These are phyloP conservation scores for Solanum medicagineum DNA, from an alignment of 257 asterid genomes.

Conservation along the genomic window DNA sequence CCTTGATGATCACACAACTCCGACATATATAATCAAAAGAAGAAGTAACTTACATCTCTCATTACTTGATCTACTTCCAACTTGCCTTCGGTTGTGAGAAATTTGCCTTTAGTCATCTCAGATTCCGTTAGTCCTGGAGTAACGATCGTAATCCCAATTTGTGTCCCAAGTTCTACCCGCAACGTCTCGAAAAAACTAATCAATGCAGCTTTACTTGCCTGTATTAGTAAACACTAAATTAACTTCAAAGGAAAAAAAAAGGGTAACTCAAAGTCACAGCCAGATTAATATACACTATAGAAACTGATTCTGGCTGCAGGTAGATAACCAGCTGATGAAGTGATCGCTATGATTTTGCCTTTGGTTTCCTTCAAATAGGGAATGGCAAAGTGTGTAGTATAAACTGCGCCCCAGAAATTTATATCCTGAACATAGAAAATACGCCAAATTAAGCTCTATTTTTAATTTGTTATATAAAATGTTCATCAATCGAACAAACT, in stretches of 20 bases:
- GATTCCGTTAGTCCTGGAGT: slow-evolving; percentile 61
- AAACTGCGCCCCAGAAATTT: slow-evolving; percentile 65
- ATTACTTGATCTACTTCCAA: slow-evolving; percentile 41
- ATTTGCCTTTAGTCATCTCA: slow-evolving; percentile 52
- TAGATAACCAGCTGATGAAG: slow-evolving; percentile 49
- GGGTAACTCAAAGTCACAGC: neutral
- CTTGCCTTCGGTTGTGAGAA: slow-evolving; percentile 26
- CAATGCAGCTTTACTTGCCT: slow-evolving; percentile 83
- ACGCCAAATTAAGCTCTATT: neutral
- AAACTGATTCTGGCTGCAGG: slow-evolving; percentile 53
- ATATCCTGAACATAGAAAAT: slow-evolving; percentile 22
- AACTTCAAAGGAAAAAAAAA: neutral
- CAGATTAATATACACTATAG: slow-evolving; percentile 28
- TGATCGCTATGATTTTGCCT: slow-evolving; percentile 46
- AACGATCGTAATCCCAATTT: slow-evolving; percentile 46
- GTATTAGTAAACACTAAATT: neutral
- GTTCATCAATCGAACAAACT: neutral
- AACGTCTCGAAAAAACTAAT: slow-evolving; percentile 57
- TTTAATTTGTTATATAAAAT: too few relatives aligned
- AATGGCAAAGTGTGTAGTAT: slow-evolving; percentile 39
- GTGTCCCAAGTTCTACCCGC: slow-evolving; percentile 60
- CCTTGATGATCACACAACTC: slow-evolving; percentile 4
- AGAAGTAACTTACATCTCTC: slow-evolving; percentile 40
- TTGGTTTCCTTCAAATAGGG: slow-evolving; percentile 47
- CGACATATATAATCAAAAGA: neutral